Conservation (phyloP, 2,329 filamentous ascomycete species). For the Orbilia oligospora region DNA sequence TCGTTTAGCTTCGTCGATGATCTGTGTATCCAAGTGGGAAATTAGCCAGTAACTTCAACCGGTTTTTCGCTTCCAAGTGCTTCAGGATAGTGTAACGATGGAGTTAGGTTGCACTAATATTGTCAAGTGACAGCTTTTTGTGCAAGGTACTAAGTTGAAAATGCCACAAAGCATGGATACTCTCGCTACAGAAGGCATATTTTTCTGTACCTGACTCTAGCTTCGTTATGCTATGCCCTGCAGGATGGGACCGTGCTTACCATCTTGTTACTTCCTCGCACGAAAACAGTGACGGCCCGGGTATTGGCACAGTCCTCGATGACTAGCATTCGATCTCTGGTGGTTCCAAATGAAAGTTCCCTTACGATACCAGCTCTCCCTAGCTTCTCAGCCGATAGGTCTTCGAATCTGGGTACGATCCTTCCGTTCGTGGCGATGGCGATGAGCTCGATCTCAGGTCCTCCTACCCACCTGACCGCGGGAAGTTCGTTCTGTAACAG, state of each 20-base stretch:
- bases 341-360: conserved; percentile 97
- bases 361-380: conserved; percentile 89
- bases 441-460: conserved; percentile 97
- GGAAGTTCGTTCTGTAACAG: conserved; percentile 96
- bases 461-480: conserved; percentile 97
- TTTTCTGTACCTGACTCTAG: conserved; percentile 17
- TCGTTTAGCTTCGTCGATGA: conserved; percentile 98
- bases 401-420: conserved; percentile 97
- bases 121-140: conserved; percentile 60
- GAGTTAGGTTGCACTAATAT: conserved; percentile 45
- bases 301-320: conserved; percentile 99
- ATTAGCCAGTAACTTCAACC: conserved; percentile 41
- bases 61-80: conserved; percentile 44
- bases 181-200: conserved; percentile 17
- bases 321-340: conserved; percentile 98
- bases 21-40: conserved; percentile 70
- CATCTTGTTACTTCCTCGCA: conserved; percentile 99
- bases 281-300: conserved; percentile 93
- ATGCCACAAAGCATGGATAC: conserved; percentile 27
- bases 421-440: conserved; percentile 98
- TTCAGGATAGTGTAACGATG: conserved; percentile 39
- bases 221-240: conserved; percentile 4
- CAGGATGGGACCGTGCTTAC: conserved; percentile 70
- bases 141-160: conserved; percentile 19
- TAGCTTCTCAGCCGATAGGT: conserved; percentile 90